phyloP scores from a whole-genome alignment of 208 protist genomes.

The Trypanosoma platydactyli region DNA sequence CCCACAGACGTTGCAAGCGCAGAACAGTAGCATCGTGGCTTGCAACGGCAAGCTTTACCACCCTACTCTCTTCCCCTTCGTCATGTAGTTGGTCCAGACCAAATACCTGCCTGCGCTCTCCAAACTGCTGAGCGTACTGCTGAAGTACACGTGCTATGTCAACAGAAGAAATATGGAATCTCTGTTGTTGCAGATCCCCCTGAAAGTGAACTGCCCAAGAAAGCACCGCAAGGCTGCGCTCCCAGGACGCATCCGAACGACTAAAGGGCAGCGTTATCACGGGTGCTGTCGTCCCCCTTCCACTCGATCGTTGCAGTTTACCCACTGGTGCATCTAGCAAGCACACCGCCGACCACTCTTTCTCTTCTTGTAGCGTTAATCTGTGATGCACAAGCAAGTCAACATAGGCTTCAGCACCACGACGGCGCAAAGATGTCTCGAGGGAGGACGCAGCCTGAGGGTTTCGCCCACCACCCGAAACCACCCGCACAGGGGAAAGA shows the following conservation, averaged over 20 bases:
- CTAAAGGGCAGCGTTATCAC: constrained; percentile 22
- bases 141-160: constrained; percentile 31
- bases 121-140: constrained; percentile 28
- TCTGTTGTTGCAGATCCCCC: constrained; percentile 1
- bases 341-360: constrained; percentile 38
- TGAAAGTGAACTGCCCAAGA: constrained; percentile 29
- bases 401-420: constrained; percentile 42
- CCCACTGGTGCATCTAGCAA: neutral
- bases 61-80: neutral
- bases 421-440: constrained; percentile 29
- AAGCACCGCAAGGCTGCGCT: constrained; percentile 27
- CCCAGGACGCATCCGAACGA: constrained; percentile 20
- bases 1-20: constrained; percentile 30
- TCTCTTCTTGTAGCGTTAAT: constrained; percentile 3
- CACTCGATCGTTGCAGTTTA: neutral
- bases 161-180: constrained; percentile 27
- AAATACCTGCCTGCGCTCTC: constrained; percentile 12
- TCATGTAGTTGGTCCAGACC: neutral
- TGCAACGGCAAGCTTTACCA: neutral
- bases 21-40: constrained; percentile 14
- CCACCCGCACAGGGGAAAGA: constrained; percentile 13
- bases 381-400: constrained; percentile 37
- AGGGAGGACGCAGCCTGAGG: constrained; percentile 8
- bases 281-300: too few relatives aligned
- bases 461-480: constrained; percentile 14